Evolutionary conservation across 2,329 filamentous ascomycete genomes (phyloP).

Genomic region (Fusarium staphyleae): DNA sequence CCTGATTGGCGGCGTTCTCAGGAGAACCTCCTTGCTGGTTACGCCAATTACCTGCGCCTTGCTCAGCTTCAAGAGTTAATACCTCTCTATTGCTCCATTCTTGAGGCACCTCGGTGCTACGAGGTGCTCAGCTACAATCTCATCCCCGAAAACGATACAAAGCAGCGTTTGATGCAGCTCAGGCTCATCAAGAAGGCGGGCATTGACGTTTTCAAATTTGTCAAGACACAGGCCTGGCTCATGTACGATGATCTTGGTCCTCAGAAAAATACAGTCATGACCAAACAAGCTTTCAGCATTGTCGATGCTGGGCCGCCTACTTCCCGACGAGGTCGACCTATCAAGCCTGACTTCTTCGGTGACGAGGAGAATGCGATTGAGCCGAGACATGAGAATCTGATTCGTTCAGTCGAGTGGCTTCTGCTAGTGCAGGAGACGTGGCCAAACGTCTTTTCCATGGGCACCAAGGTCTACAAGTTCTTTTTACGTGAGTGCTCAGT

Average conservation of each 20-base stretch:
- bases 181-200: slow-evolving; percentile 76
- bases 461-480: slow-evolving; percentile 78
- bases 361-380: slow-evolving; percentile 62
- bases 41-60: slow-evolving; percentile 79
- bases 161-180: slow-evolving; percentile 72
- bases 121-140: slow-evolving; percentile 78
- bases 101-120: slow-evolving; percentile 70
- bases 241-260: slow-evolving; percentile 58
- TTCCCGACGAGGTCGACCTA: slow-evolving; percentile 61
- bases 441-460: slow-evolving; percentile 71
- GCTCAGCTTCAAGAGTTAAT: slow-evolving; percentile 78
- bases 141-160: slow-evolving; percentile 71
- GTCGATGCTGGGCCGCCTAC: slow-evolving; percentile 50
- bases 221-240: slow-evolving; percentile 70
- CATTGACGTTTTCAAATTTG: slow-evolving; percentile 75
- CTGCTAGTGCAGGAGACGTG: slow-evolving; percentile 75
- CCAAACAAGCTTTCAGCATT: slow-evolving; percentile 58
- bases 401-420: slow-evolving; percentile 86
- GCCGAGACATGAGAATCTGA: slow-evolving; percentile 72
- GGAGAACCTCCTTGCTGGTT: slow-evolving; percentile 81
- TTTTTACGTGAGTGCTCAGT: slow-evolving; percentile 74
- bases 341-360: slow-evolving; percentile 75
- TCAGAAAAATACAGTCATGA: slow-evolving; percentile 43
- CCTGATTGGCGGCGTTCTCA: slow-evolving; percentile 54
- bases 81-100: slow-evolving; percentile 85